A percentile compares a stretch with the other conserved stretches of the same genome.
These are phyloP conservation scores for Albifimbria verrucaria DNA, from an alignment of 2,329 filamentous ascomycete genomes.

Conservation along the genomic window DNA sequence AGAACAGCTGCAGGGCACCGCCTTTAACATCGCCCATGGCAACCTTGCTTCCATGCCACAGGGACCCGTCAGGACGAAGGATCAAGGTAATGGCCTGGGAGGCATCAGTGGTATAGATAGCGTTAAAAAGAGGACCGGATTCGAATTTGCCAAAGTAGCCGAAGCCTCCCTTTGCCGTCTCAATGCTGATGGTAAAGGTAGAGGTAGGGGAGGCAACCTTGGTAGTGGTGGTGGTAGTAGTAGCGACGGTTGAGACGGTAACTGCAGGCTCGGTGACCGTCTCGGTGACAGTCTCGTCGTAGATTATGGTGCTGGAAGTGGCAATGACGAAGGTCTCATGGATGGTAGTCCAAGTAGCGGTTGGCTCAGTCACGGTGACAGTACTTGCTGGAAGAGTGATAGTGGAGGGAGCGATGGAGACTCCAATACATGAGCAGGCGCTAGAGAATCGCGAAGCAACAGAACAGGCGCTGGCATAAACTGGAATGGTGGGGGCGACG, in stretches of 20 bases:
- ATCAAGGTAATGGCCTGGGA: too few relatives aligned
- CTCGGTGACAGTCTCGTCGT: neutral
- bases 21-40: too few relatives aligned
- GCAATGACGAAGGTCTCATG: neutral
- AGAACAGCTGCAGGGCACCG: too few relatives aligned
- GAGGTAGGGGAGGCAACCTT: neutral
- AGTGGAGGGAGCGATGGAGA: neutral
- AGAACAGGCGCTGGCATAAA: neutral
- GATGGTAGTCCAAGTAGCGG: neutral
- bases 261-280: neutral
- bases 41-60: too few relatives aligned
- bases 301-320: neutral
- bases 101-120: too few relatives aligned
- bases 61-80: too few relatives aligned
- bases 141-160: too few relatives aligned
- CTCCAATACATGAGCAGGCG: neutral
- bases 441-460: neutral
- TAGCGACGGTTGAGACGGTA: neutral
- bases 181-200: too few relatives aligned
- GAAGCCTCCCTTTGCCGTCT: too few relatives aligned
- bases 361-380: neutral
- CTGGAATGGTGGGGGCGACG: neutral
- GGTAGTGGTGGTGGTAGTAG: neutral
- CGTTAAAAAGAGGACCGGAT: too few relatives aligned
- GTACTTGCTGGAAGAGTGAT: neutral